Conservation (phyloP, 2,329 filamentous ascomycete species). For the Trichoderma hamatum region DNA sequence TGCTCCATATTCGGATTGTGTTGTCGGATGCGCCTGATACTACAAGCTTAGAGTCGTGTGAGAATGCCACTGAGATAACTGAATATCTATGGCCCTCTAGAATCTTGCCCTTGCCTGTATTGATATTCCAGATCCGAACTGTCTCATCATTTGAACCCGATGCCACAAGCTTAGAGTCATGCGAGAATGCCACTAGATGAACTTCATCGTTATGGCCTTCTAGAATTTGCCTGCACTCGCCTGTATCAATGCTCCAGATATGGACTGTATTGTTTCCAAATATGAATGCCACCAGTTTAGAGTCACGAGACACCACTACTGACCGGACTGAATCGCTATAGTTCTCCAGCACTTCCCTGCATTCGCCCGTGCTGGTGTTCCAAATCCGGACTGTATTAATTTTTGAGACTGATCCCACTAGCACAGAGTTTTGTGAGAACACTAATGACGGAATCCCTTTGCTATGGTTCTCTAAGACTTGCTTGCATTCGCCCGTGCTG, state of each 20-base stretch:
- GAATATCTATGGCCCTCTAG: neutral
- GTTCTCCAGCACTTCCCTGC: neutral
- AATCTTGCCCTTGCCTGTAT: neutral
- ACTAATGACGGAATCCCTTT: fast-evolving
- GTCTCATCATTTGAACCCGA: neutral
- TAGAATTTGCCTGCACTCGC: neutral
- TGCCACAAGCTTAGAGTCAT: neutral
- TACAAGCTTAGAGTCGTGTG: neutral
- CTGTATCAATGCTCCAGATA: neutral
- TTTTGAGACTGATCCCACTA: neutral
- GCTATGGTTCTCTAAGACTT: neutral
- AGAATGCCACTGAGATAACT: neutral
- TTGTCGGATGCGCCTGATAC: neutral
- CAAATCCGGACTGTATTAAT: neutral
- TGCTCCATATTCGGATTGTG: neutral
- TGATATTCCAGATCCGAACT: neutral
- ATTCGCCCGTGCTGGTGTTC: neutral
- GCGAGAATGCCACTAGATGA: neutral
- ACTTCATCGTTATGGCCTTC: neutral
- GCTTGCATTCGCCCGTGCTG: neutral
- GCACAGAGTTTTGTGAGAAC: neutral
- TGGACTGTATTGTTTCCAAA: neutral
- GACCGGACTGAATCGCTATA: neutral
- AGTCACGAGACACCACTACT: neutral
- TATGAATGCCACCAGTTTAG: neutral